A percentile compares a stretch with the other conserved stretches of the same genome.
Conservation (phyloP, 202 grass and related monocot genomes). For the Bolboschoenoplectus hybrid region DNA sequence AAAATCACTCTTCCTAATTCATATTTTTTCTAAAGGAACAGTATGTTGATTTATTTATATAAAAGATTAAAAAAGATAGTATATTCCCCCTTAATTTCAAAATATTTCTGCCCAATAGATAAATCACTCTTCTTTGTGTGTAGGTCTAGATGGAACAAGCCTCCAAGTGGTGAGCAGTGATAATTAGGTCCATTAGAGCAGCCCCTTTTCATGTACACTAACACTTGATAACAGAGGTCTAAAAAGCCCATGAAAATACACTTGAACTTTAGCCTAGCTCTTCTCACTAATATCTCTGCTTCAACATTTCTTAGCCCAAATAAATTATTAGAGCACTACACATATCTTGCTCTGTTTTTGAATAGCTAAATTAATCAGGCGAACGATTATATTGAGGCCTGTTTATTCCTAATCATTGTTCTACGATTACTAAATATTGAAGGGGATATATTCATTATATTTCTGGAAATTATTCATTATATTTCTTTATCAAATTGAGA, state of each 20-base stretch:
- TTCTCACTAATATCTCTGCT: background rate
- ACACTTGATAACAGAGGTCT: background rate
- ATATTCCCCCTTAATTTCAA: too few species aligned
- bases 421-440: too few species aligned
- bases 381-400: background rate
- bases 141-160: background rate
- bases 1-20: too few species aligned
- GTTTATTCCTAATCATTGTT: background rate
- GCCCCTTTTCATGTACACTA: background rate
- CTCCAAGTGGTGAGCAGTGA: background rate
- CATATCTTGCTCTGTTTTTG: too few species aligned
- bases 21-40: too few species aligned
- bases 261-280: too few species aligned
- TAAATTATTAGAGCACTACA: background rate
- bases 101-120: too few species aligned
- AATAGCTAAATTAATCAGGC: background rate
- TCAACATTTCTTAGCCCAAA: conserved; percentile 10
- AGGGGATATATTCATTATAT: background rate
- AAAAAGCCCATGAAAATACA: background rate
- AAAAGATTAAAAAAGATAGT: too few species aligned
- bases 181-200: background rate
- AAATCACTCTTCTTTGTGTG: too few species aligned
- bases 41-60: too few species aligned
- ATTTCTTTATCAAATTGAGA: too few species aligned
- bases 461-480: background rate